phyloP scores from a whole-genome alignment of 1,284 basidiomycete species.

The Marasmius sp. region DNA sequence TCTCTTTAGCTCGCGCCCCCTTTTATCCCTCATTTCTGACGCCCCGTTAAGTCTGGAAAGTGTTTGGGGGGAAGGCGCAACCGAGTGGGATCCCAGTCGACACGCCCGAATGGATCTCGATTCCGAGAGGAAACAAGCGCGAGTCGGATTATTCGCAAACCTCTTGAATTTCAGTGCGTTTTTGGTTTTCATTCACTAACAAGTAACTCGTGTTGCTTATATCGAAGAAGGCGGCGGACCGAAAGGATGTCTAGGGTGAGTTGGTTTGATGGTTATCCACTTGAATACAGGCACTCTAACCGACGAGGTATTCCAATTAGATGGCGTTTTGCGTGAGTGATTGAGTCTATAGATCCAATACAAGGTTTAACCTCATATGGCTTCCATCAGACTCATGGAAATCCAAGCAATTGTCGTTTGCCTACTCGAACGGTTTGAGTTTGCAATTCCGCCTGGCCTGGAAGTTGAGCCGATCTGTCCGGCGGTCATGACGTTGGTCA shows the following conservation, averaged over 20 bases:
- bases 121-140: background rate
- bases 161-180: conserved; percentile 3
- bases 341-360: background rate
- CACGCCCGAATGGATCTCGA: background rate
- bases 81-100: conserved; percentile 11
- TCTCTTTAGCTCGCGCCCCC: background rate
- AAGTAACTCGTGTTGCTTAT: background rate
- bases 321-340: conserved; percentile 14
- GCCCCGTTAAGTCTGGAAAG: background rate
- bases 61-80: conserved; percentile 14
- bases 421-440: conserved; percentile 8
- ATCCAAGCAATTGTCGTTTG: conserved; percentile 10
- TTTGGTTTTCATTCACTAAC: no score
- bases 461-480: conserved; percentile 1
- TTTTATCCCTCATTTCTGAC: no score
- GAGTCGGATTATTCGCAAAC: conserved; percentile 10
- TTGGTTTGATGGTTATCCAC: no score
- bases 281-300: background rate
- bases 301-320: background rate
- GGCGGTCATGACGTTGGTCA: background rate
- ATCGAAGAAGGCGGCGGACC: conserved; percentile 5
- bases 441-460: conserved; percentile 4
- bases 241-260: conserved; percentile 13
- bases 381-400: conserved; percentile 5
- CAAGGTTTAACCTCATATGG: background rate